These are phyloP conservation scores for Aspergillus alliaceus DNA, from an alignment of 2,329 filamentous ascomycete genomes.

Conservation along the genomic window DNA sequence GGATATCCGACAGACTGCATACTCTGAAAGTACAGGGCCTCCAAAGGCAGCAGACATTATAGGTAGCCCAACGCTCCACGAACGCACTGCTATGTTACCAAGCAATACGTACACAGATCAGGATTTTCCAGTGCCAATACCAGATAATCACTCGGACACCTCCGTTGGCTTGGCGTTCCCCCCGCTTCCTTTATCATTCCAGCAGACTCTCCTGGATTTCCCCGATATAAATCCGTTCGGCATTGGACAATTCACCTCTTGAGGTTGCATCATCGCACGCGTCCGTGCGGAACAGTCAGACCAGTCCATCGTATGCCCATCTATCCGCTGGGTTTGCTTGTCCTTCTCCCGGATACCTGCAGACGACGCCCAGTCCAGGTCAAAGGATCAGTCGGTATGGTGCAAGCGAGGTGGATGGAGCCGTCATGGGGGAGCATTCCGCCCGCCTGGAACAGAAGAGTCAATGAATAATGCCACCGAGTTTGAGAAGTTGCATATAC, in stretches of 20 bases:
- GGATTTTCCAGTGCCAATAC: background rate
- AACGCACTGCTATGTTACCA: background rate
- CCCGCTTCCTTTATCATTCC: conserved; percentile 17
- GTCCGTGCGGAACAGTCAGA: background rate
- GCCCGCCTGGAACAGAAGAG: background rate
- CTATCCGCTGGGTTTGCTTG: background rate
- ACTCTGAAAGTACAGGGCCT: conserved; percentile 12
- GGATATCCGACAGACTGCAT: conserved; percentile 21
- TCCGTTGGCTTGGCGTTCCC: conserved; percentile 17
- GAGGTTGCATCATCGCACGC: background rate
- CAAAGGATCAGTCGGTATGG: background rate
- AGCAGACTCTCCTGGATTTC: background rate
- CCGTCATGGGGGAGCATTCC: background rate
- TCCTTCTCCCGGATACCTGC: background rate
- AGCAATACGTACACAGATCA: background rate
- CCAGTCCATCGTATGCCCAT: background rate
- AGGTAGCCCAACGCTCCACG: background rate
- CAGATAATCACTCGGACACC: background rate
- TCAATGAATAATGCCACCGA: no score
- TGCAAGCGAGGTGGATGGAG: background rate
- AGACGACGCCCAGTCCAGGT: background rate
- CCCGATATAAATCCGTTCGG: background rate
- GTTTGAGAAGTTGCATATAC: no score
- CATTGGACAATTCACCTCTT: background rate
- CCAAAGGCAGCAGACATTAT: background rate